Evolutionary conservation across 176 grass and related monocot genomes (phyloP), one percentile per base, ranked within the genome.

Genomic region (Avena sativa): DNA sequence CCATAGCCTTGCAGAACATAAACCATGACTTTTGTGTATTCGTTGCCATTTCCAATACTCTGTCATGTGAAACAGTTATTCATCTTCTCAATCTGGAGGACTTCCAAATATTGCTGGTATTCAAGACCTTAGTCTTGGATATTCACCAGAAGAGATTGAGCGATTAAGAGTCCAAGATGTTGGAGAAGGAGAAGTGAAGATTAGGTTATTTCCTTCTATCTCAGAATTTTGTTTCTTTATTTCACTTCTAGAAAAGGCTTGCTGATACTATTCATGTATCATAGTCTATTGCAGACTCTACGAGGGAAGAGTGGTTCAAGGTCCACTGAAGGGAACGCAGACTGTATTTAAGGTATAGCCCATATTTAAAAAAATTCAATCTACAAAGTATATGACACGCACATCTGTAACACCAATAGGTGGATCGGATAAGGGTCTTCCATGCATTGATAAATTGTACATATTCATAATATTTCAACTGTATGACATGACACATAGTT

Each of bases 141-240:
- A 92, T 82, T 90, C 90, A 67, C 19, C 80, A 0, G 90, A 95
- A 78, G 93, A 92, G 61, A 92, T 98, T 2, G 90, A 98, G 69
- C 74, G 40, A 79, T 80, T 90, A 71, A 90, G 88, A 66, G 67
- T 90, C 78, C 96, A 98, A 91, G 90, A 95, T 77, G 79, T 98
- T 65, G 91, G 93, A 88, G 92, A 98, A 89, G 93, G 96, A 78
- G 88, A 94, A 95, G 93, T 98, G 82, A 95, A 93, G 63, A 98
- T 98, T 83, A 98, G 93, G 93, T 98, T 80, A 77, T 85, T 85
- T 76, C 23, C 74, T 87, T 72, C 65, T 30, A 71, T 44, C 47
- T 74, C 10, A 48, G 52, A 73, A 73, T 65, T 76, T 17, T 74
- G 23, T 71, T 57, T 66, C 53, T 76, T 13, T 63, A 53, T 56